Base-by-base conservation (phyloP, 169 alveolate genomes). In the Eimeria necatrix region DNA sequence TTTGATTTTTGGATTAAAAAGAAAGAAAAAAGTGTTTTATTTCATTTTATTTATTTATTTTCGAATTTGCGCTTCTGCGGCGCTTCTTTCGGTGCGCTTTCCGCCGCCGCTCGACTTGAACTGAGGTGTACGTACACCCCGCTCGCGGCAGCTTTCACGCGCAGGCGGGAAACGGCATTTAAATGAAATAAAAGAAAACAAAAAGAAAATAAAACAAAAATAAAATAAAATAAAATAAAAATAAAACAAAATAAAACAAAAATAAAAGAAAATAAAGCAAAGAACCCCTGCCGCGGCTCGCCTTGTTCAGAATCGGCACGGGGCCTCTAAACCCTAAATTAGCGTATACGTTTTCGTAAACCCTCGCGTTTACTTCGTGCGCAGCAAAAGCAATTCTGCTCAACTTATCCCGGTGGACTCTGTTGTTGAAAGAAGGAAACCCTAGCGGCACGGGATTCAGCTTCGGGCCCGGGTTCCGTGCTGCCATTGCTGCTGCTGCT, bases 401-500 rank as follows among this genome's bases (percentile, higher is more conserved):
- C 26, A 97, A 59, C 20, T 90, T 87, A 81, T 97, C 98, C 41
- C 97, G 85, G 71, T 95, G 97, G 52, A 96, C 97, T 95, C 96
- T 94, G 94, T 96, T 95, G 56, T 97, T 96, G 95, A 96, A 97
- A 61, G 98, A 94, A 12, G 98, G 98, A 78, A 97, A 97, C 10
- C 98, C 98, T 32, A 97, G 80, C 20, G 98, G 98, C 16, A 97
- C 97, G 70, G 97, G 98, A 86, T 97, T 94, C 89, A 97, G 89
- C 46, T 93, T 87, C 0, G 98, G 98, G 24, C 98, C 98, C 3
- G 98, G 98, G 88, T 97, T 95, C 49, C 98, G 88, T 32, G 98
- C 98, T 48, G 98, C 98, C 98, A 97, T 97, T n/a, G n/a, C 85
- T 86, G 20, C 16, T 87, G 80, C 52, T 32, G 48, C 14, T 32